Percentiles rank a stretch among this genome's conserved stretches.
phyloP scores from a whole-genome alignment of 2,329 filamentous ascomycete species.

The Fusarium sp. region DNA sequence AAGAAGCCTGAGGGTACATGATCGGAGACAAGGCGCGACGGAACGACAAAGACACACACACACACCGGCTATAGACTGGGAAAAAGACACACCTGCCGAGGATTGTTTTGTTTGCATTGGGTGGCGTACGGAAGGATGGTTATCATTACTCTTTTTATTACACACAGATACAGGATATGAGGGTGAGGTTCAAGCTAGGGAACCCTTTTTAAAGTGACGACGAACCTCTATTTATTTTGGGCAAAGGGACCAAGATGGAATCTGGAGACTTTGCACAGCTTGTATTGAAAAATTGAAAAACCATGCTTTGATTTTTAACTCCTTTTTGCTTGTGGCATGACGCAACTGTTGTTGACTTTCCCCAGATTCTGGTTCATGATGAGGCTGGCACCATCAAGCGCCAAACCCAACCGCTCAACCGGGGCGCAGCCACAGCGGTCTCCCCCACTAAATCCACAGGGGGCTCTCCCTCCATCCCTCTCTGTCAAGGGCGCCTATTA shows the following conservation, averaged over 20 bases:
- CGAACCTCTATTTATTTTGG: not conserved
- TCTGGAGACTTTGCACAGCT: not conserved
- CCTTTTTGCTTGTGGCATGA: not conserved
- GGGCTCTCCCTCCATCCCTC: constrained; percentile 5
- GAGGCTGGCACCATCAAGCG: constrained; percentile 7
- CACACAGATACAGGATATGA: constrained; percentile 12
- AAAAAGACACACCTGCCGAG: constrained; percentile 14
- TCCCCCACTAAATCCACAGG: constrained; percentile 35
- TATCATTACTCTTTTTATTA: constrained; percentile 1
- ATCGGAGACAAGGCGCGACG: not conserved
- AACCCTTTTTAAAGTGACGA: not conserved
- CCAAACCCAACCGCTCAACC: not conserved
- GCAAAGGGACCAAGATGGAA: not conserved
- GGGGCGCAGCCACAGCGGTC: constrained; percentile 1
- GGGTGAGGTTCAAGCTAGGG: not conserved
- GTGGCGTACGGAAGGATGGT: constrained; percentile 33
- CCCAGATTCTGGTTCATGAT: constrained; percentile 28
- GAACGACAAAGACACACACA: not conserved
- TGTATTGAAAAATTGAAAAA: constrained; percentile 18
- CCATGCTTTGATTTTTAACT: not conserved
- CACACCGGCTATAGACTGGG: constrained; percentile 31
- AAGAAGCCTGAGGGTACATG: constrained; percentile 68
- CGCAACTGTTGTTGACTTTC: constrained; percentile 15
- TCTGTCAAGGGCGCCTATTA: not conserved
- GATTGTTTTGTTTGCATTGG: constrained; percentile 41